A percentile compares a stretch with the other conserved stretches of the same genome.
Conservation (phyloP, 257 asterid species). For the Nicotiana noctiflora region DNA sequence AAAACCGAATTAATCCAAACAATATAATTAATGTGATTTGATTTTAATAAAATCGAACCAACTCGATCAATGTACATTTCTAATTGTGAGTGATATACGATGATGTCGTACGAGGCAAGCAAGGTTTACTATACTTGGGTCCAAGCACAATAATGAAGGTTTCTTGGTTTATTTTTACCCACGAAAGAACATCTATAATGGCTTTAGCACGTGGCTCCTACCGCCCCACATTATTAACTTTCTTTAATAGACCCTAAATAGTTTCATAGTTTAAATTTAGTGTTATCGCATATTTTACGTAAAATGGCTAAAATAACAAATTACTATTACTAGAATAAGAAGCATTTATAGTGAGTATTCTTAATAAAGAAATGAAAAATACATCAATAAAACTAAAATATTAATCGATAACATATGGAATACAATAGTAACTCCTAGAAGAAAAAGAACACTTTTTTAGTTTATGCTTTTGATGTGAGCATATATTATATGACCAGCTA, state of each 20-base stretch:
- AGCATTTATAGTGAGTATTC: background rate
- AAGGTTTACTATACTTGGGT: background rate
- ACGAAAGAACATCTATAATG: background rate
- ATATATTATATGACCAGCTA: too few relatives aligned
- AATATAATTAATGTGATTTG: too few relatives aligned
- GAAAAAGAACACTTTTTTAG: too few relatives aligned
- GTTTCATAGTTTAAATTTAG: background rate
- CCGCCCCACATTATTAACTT: background rate
- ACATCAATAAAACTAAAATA: background rate
- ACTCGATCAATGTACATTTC: too few relatives aligned
- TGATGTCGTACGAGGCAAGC: conserved; percentile 1
- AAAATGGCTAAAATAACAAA: background rate
- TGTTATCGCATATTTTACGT: background rate
- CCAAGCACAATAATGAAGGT: background rate
- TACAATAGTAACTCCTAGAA: too few relatives aligned
- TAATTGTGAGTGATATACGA: background rate
- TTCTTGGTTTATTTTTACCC: background rate
- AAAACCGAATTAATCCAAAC: too few relatives aligned
- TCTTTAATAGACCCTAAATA: background rate
- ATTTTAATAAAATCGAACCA: too few relatives aligned
- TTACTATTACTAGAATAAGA: background rate
- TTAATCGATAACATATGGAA: background rate
- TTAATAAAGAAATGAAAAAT: background rate
- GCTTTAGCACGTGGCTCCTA: background rate
- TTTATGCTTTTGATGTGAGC: too few relatives aligned